Base-by-base conservation (phyloP, 352 stramenopile genomes). In the Phytophthora sansomeana region DNA sequence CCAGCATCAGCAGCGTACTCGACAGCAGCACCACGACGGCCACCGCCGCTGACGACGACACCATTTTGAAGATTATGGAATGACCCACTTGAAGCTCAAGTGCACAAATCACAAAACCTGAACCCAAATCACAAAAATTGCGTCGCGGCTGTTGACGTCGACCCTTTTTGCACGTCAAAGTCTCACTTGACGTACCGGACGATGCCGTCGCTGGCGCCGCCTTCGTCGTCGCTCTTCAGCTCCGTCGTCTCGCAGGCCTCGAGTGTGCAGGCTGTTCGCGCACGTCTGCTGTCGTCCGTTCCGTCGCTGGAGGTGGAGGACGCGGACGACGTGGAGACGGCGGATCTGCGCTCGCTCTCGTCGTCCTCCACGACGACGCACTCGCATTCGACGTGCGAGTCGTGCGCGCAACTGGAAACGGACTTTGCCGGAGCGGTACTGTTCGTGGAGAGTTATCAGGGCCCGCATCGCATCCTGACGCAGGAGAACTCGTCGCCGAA, bases 361-460 rank as follows among this genome's bases (percentile, higher is more conserved):
- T 72, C 71, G 3, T 77, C 74, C 14, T 67, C 61, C 5, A 52
- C 62, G n/a, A 29, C 68, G 9, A 24, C 54, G 8, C 74, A 74
- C 58, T 68, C 64, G 5, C 67, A 63, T n/a, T 68, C 75, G 39
- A 70, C 63, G 11, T 87, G 79, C 43, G 69, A 87, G 26, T 85
- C 79, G 19, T 87, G 74, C 49, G 63, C 66, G 6, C 80, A 87
- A 28, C 49, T 95, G 14, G 85, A 95, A 67, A 78, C 72, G 41
- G 83, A 93, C 54, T 95, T 95, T 43, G 78, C 79, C 1, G 83
- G 72, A 6, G 87, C 83, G 8, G 81, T 93, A 30, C 74, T 90
- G 39, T 95, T 95, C 60, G 80, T 95, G 10, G 83, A 95, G 72
- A 84, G 80, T 36, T 95, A 95, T 48, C 84, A 88, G 28, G 85